phyloP scores from a whole-genome alignment of 129 eudicot species.

The Tagetes erecta region DNA sequence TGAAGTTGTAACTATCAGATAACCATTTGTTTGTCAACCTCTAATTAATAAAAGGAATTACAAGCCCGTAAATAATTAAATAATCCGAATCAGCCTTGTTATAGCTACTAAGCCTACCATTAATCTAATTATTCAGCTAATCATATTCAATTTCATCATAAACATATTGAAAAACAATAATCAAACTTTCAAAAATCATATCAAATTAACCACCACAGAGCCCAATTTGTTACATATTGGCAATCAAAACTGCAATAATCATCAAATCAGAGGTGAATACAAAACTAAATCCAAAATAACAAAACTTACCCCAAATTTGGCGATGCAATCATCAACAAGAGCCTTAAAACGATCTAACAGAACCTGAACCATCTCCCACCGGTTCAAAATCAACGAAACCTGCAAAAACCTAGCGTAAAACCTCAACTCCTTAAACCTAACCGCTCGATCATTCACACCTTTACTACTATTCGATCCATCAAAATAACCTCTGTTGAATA shows the following conservation, averaged over 20 bases:
- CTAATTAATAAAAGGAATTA: not conserved
- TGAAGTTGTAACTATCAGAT: not conserved
- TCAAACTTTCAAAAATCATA: not conserved
- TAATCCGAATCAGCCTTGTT: not conserved
- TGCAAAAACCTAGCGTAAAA: constrained; percentile 94
- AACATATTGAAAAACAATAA: not conserved
- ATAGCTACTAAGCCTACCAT: not conserved
- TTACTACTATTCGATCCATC: constrained; percentile 35
- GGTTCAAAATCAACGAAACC: constrained; percentile 75
- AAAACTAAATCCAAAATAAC: not conserved
- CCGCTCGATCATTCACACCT: constrained; percentile 54
- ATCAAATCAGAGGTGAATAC: not conserved
- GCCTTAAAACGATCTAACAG: constrained; percentile 67
- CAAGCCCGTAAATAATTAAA: not conserved
- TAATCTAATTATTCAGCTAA: not conserved
- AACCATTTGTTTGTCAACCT: not conserved
- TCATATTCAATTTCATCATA: not conserved
- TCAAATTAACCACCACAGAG: not conserved
- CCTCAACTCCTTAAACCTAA: constrained; percentile 94
- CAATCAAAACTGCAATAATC: not conserved
- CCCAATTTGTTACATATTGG: not conserved
- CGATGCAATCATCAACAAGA: constrained; percentile 67
- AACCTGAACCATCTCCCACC: constrained; percentile 63
- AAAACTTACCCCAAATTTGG: constrained; percentile 62
- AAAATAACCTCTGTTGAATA: constrained; percentile 64